These are phyloP conservation scores for Colletotrichum simmondsii DNA, from an alignment of 2,329 filamentous ascomycete species.

Conservation along the genomic window DNA sequence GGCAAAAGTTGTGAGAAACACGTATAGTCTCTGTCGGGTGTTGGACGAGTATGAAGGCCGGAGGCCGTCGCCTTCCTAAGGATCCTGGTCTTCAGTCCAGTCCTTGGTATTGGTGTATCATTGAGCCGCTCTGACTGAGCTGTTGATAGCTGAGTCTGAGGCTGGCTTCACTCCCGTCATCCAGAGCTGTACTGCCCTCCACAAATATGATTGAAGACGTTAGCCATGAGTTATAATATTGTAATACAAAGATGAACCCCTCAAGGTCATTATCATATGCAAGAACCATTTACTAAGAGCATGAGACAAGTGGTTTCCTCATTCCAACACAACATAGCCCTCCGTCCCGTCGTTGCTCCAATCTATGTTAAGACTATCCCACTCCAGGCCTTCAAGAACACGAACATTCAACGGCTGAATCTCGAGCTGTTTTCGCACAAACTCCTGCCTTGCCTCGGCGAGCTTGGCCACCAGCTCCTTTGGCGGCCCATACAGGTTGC, in stretches of 20 bases:
- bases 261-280: too few relatives aligned
- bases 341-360: conserved; percentile 24
- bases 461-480: conserved; percentile 41
- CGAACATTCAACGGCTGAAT: conserved; percentile 33
- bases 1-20: not conserved
- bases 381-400: conserved; percentile 11
- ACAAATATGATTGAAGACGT: not conserved
- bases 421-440: conserved; percentile 30
- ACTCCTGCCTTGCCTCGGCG: conserved; percentile 38
- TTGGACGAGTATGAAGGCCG: not conserved
- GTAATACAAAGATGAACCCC: not conserved
- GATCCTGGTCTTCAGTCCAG: not conserved
- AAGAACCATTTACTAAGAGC: not conserved
- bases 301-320: not conserved
- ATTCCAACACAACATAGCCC: conserved; percentile 1
- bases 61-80: not conserved
- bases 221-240: not conserved
- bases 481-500: conserved; percentile 43
- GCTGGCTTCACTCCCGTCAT: not conserved
- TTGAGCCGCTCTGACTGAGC: not conserved
- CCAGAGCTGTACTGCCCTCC: not conserved
- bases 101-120: not conserved
- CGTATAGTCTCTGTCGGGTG: not conserved
- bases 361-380: not conserved
- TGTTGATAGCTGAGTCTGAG: not conserved